Evolutionary conservation across 192 early-diverging fungal genomes (phyloP).

Genomic region (Coemansia aciculifera): DNA sequence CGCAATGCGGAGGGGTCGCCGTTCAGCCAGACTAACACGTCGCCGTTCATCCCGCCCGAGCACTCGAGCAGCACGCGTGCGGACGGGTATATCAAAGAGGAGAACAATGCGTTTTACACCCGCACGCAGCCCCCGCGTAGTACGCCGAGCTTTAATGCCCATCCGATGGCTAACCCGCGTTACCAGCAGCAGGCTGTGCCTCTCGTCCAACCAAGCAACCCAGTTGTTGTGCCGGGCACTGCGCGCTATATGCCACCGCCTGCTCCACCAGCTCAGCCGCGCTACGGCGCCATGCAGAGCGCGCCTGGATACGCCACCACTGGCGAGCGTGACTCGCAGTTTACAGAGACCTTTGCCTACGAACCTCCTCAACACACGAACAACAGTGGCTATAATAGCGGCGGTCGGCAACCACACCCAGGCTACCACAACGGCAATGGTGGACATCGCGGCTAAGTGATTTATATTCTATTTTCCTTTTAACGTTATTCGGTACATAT

Average conservation of each 20-base stretch:
- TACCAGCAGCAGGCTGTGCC: slow-evolving; percentile 12
- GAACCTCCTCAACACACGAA: background rate
- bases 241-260: background rate
- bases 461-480: background rate
- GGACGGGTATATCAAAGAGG: slow-evolving; percentile 34
- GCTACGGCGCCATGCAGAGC: background rate
- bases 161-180: slow-evolving; percentile 21
- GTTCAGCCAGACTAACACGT: slow-evolving; percentile 15
- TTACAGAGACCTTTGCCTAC: background rate
- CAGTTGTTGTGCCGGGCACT: background rate
- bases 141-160: slow-evolving; percentile 8
- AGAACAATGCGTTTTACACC: slow-evolving; percentile 2
- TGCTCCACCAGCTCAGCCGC: background rate
- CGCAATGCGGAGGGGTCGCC: slow-evolving; percentile 13
- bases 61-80: slow-evolving; percentile 13
- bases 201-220: background rate
- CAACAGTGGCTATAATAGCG: background rate
- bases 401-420: slow-evolving; percentile 8
- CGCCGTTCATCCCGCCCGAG: slow-evolving; percentile 30
- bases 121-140: slow-evolving; percentile 5
- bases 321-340: slow-evolving; percentile 3
- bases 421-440: slow-evolving; percentile 4
- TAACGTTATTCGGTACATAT: background rate
- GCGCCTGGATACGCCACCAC: background rate
- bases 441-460: background rate